Base-by-base conservation (phyloP, 768 basidiomycete species). In the Termitomyces titanicus region DNA sequence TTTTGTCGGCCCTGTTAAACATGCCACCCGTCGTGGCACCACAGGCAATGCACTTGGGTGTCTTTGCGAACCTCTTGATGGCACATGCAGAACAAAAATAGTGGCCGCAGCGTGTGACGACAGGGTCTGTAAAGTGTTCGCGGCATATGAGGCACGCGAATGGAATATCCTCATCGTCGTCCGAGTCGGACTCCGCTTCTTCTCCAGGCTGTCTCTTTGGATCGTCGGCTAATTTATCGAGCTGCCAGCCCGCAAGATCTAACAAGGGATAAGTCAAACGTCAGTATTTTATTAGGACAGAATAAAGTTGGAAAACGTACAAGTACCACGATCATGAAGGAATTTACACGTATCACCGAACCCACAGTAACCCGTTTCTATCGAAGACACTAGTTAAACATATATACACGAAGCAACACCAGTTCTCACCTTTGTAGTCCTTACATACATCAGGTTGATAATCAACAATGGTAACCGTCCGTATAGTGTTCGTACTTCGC, bases 371-470 rank as follows among this genome's bases (percentile, higher is more conserved):
- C 97, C 97, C 49, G 97, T 99, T 76, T 98, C 96, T 96, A 65
- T 34, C 20, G 55, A 47, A 58, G 17, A 64, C 47, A 58, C 50
- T 47, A 37, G 49, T 57, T 54, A 13, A 31, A 22, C 10, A 44
- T 49, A 56, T 44, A 42, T 20, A 33, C 3, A 37, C 17, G 25
- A 47, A 6, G 25, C 25, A 51, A 52, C n/a, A 50, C 35, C 3
- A 20, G 57, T 56, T 79, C 86, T 54, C 58, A 92, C 94, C 94
- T 85, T 97, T 98, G 73, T 99, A 99, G 71, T 98, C 96, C 71
- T 99, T 99, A 74, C 96, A 99, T 17, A 99, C 96, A 66, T 98
- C 96, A 3, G 96, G 96, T 70, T 99, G 96, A 72, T 98, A 99
- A 76, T 99, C 96, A 44, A 92, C 81, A 55, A 98, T 87, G 3